These are phyloP conservation scores for Cruciata laevipes DNA, from an alignment of 257 asterid species.

Conservation along the genomic window DNA sequence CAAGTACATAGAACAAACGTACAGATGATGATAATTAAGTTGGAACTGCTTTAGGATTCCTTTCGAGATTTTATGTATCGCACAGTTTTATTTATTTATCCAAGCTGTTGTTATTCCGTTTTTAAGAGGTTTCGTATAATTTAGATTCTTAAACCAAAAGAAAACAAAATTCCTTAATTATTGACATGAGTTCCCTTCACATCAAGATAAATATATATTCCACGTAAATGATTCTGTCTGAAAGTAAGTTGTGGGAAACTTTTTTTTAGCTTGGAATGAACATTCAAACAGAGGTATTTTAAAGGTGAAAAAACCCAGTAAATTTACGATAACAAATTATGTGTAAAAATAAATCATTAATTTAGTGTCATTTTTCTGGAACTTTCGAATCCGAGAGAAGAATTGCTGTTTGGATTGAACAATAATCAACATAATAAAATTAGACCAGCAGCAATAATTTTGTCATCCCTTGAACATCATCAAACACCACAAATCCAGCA, in stretches of 20 bases:
- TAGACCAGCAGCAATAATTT: not conserved
- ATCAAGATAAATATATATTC: too few species aligned
- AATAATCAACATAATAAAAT: not conserved
- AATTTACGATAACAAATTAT: too few species aligned
- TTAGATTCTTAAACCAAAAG: not conserved
- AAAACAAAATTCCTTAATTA: not conserved
- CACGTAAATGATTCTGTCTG: too few species aligned
- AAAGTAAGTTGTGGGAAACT: too few species aligned
- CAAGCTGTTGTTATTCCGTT: not conserved
- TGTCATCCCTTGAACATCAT: not conserved
- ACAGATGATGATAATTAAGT: not conserved
- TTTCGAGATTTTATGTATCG: slow-evolving; percentile 7
- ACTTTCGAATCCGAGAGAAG: not conserved
- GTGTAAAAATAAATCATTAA: not conserved
- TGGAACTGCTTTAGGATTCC: not conserved
- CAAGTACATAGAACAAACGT: not conserved
- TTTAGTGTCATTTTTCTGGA: too few species aligned
- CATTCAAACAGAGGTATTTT: too few species aligned
- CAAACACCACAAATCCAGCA: not conserved
- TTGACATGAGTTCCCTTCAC: too few species aligned
- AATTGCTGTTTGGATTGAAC: not conserved
- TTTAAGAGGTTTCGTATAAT: not conserved
- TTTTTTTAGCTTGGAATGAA: too few species aligned
- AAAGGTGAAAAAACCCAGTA: too few species aligned
- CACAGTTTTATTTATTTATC: slow-evolving; percentile 5